phyloP scores from a whole-genome alignment of 2,329 filamentous ascomycete genomes.

The Verticillium klebahnii region DNA sequence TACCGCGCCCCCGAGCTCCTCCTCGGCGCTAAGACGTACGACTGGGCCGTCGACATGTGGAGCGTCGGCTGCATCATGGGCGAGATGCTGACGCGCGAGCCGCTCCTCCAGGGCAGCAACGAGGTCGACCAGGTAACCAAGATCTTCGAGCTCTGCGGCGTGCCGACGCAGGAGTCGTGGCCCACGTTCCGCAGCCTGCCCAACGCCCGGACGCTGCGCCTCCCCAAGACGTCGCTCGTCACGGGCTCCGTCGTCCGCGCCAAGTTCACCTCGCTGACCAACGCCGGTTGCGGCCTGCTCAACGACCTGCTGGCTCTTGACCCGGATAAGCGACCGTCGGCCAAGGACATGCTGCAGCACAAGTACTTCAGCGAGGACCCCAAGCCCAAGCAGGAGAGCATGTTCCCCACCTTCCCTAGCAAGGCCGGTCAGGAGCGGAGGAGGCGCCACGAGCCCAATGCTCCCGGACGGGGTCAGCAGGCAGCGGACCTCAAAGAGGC shows the following conservation, averaged over 20 bases:
- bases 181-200: slow-evolving; percentile 82
- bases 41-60: slow-evolving; percentile 84
- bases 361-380: slow-evolving; percentile 87
- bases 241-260: slow-evolving; percentile 59
- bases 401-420: slow-evolving; percentile 96
- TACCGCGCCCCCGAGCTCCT: slow-evolving; percentile 90
- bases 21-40: slow-evolving; percentile 74
- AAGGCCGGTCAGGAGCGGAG: slow-evolving; percentile 89
- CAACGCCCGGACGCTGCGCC: slow-evolving; percentile 74
- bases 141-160: slow-evolving; percentile 86
- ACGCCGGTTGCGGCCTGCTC: slow-evolving; percentile 67
- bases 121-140: slow-evolving; percentile 85
- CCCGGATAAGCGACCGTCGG: slow-evolving; percentile 65
- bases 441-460: slow-evolving; percentile 68
- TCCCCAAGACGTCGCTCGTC: slow-evolving; percentile 44
- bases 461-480: slow-evolving; percentile 71
- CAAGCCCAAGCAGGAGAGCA: slow-evolving; percentile 78
- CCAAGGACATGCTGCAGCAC: slow-evolving; percentile 70
- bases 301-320: slow-evolving; percentile 68
- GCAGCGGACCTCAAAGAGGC: slow-evolving; percentile 49
- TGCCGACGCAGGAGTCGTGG: slow-evolving; percentile 80
- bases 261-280: slow-evolving; percentile 76
- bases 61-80: slow-evolving; percentile 94
- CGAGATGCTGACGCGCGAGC: slow-evolving; percentile 79
- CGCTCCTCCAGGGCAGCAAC: slow-evolving; percentile 81